Evolutionary conservation across 345 rosid species (phyloP).

Genomic region (Citrus inodora): DNA sequence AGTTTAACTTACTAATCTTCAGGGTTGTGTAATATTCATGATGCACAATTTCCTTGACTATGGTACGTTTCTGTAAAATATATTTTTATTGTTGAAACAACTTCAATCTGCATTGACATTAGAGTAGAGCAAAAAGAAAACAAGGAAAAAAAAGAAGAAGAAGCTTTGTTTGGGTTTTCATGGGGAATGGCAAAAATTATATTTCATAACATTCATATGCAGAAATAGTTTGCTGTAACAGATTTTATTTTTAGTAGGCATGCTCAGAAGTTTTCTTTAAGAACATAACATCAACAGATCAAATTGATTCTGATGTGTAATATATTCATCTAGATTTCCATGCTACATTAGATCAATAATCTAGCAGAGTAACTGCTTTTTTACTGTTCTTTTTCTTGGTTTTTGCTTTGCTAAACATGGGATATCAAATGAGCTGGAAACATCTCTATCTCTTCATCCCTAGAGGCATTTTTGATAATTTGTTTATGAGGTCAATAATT

Average conservation of each 20-base stretch:
- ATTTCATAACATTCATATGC: background rate
- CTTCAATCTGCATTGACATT: background rate
- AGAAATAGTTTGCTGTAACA: background rate
- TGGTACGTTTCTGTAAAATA: background rate
- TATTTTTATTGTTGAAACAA: background rate
- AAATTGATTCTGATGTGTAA: background rate
- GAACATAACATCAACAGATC: background rate
- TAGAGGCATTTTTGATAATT: background rate
- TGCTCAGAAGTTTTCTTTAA: background rate
- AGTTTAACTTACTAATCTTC: background rate
- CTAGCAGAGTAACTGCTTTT: background rate
- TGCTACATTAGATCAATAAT: background rate
- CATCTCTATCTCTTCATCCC: background rate
- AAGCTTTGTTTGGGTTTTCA: background rate
- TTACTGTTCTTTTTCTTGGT: background rate
- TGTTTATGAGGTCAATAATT: background rate
- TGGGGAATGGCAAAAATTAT: background rate
- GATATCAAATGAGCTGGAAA: background rate
- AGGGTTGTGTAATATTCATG: background rate
- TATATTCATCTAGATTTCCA: background rate
- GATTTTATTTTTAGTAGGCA: background rate
- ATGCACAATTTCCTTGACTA: background rate
- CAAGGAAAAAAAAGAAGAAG: background rate
- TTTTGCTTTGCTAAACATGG: background rate
- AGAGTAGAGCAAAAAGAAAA: background rate